Conservation (phyloP, 1,284 basidiomycete genomes). For the Tremellales sp. region DNA sequence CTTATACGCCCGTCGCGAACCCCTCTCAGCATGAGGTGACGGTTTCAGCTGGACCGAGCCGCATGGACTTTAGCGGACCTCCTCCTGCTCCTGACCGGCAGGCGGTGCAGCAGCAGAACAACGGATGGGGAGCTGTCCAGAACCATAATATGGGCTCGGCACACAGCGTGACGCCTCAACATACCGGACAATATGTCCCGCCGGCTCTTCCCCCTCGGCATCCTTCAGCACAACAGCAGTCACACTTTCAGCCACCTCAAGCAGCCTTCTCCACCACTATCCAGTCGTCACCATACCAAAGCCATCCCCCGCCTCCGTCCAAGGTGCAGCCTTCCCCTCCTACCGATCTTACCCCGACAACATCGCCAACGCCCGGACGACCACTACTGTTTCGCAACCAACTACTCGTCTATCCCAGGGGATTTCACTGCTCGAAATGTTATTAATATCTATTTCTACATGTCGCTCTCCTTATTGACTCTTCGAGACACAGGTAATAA, state of each 20-base stretch:
- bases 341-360: constrained; percentile 33
- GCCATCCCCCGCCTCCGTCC: no score
- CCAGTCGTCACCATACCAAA: no score
- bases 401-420: constrained; percentile 45
- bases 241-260: not conserved
- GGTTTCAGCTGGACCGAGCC: constrained; percentile 31
- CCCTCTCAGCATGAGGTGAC: constrained; percentile 9
- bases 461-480: not conserved
- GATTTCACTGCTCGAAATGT: constrained; percentile 42
- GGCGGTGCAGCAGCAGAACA: not conserved
- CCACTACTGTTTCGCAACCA: constrained; percentile 40
- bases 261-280: not conserved
- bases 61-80: constrained; percentile 45
- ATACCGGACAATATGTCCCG: constrained; percentile 2
- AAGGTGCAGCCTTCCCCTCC: not conserved
- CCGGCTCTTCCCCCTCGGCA: constrained; percentile 9
- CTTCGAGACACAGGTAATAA: constrained; percentile 28
- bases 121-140: not conserved
- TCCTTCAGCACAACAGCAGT: not conserved
- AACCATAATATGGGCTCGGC: constrained; percentile 29
- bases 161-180: constrained; percentile 6
- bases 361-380: constrained; percentile 40
- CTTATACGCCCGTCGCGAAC: constrained; percentile 25
- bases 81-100: constrained; percentile 42
- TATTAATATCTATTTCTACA: constrained; percentile 2